phyloP scores from a whole-genome alignment of 176 grass and related monocot species.

The Oryza brachyantha region DNA sequence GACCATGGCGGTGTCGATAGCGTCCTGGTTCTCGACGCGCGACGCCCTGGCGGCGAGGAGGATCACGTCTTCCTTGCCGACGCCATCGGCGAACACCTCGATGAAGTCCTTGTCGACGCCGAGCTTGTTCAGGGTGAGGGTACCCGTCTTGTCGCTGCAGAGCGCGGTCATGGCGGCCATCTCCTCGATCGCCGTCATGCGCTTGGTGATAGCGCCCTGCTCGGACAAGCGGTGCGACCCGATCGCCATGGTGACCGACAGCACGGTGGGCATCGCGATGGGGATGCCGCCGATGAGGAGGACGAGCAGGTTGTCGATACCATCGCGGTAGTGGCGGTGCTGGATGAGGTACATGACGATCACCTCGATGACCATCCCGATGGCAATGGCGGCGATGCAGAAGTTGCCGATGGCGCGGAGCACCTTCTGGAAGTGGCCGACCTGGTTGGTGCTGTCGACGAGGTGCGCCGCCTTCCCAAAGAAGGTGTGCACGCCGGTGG shows the following conservation, averaged over 20 bases:
- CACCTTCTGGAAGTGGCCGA: slow-evolving; percentile 93
- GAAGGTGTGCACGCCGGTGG: slow-evolving; percentile 95
- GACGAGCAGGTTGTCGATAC: slow-evolving; percentile 93
- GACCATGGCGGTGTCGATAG: slow-evolving; percentile 91
- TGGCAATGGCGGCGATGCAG: slow-evolving; percentile 76
- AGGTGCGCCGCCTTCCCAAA: slow-evolving; percentile 97
- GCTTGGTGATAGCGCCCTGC: slow-evolving; percentile 93
- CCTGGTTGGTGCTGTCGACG: slow-evolving; percentile 87
- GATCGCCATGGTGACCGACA: slow-evolving; percentile 95
- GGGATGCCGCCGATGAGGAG: slow-evolving; percentile 96
- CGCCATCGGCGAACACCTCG: slow-evolving; percentile 58
- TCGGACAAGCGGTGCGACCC: slow-evolving; percentile 65
- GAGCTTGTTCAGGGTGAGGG: slow-evolving; percentile 87
- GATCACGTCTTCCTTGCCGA: slow-evolving; percentile 40
- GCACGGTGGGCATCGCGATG: slow-evolving; percentile 95
- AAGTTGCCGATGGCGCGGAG: slow-evolving; percentile 92
- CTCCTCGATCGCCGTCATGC: slow-evolving; percentile 98
- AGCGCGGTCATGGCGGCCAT: slow-evolving; percentile 92
- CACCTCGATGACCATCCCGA: slow-evolving; percentile 57
- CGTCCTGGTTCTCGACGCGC: slow-evolving; percentile 90
- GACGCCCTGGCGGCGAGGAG: slow-evolving; percentile 72
- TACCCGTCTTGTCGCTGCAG: slow-evolving; percentile 98
- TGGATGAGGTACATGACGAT: slow-evolving; percentile 90
- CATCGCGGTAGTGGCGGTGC: slow-evolving; percentile 74
- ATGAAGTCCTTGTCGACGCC: slow-evolving; percentile 66